These are phyloP conservation scores for Podaxis sp. DNA, from an alignment of 768 basidiomycete species.

Conservation along the genomic window DNA sequence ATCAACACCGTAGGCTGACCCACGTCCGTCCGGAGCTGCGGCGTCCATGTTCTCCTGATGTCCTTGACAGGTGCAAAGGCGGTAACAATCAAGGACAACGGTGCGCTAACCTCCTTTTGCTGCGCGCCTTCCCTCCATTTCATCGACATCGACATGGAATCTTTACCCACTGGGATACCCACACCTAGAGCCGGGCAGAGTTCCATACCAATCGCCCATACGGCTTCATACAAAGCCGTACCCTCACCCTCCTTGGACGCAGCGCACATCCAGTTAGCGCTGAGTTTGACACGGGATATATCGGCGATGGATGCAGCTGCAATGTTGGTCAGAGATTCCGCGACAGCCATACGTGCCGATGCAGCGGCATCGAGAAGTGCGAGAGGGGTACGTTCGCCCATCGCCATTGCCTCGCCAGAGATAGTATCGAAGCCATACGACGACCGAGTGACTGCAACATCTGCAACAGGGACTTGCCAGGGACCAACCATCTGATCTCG, in stretches of 20 bases:
- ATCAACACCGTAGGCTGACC: conserved; percentile 68
- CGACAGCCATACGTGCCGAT: conserved; percentile 94
- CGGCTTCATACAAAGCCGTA: conserved; percentile 83
- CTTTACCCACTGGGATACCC: conserved; percentile 97
- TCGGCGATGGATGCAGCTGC: conserved; percentile 72
- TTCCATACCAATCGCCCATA: conserved; percentile 86
- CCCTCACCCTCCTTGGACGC: conserved; percentile 89
- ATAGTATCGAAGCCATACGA: conserved; percentile 87
- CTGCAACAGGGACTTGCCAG: conserved; percentile 97
- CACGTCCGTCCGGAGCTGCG: conserved; percentile 66
- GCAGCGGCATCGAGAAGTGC: conserved; percentile 86
- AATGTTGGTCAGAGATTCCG: conserved; percentile 89
- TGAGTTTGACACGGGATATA: conserved; percentile 81
- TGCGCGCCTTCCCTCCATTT: conserved; percentile 67
- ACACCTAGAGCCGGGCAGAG: conserved; percentile 91
- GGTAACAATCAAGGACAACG: conserved; percentile 90
- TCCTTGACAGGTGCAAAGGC: conserved; percentile 88
- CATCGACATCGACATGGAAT: conserved; percentile 99
- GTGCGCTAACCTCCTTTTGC: conserved; percentile 81
- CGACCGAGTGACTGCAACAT: conserved; percentile 94
- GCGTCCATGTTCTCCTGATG: conserved; percentile 87
- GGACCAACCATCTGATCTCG: conserved; percentile 99
- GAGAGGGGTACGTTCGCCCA: conserved; percentile 94
- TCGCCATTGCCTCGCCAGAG: conserved; percentile 94
- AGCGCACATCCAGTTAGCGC: conserved; percentile 99